These are phyloP conservation scores for Thinopyrum elongatum DNA, from an alignment of 176 grass and related monocot species.

Conservation along the genomic window DNA sequence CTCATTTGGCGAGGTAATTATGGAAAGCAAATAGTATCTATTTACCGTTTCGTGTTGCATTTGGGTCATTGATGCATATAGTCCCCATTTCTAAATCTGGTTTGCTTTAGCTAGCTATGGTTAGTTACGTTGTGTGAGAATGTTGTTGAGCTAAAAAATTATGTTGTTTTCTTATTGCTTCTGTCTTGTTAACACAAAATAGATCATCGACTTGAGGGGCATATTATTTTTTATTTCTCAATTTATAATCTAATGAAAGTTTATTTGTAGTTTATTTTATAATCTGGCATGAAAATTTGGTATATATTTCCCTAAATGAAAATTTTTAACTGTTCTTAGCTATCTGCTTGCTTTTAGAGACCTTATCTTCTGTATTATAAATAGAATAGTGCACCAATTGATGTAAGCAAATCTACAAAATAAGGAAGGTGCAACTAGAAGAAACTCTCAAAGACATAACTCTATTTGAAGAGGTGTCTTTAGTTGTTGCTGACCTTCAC, in stretches of 20 bases:
- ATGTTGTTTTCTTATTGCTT: not conserved
- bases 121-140: not conserved
- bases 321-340: not conserved
- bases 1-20: not conserved
- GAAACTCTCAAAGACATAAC: conserved; percentile 62
- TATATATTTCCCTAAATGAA: conserved; percentile 2
- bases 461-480: conserved; percentile 25
- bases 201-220: not conserved
- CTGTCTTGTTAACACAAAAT: not conserved
- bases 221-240: not conserved
- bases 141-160: not conserved
- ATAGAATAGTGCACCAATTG: conserved; percentile 2
- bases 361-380: conserved; percentile 7
- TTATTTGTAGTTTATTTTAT: not conserved
- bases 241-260: not conserved
- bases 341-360: not conserved
- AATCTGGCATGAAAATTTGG: not conserved
- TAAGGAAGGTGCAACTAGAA: conserved; percentile 35
- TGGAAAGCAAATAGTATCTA: not conserved
- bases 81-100: not conserved
- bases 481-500: conserved; percentile 50
- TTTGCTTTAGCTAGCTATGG: not conserved
- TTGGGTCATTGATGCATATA: not conserved
- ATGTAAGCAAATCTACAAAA: conserved; percentile 49
- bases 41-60: not conserved